Evolutionary conservation across 345 rosid species (phyloP), one percentile per base, ranked within the genome.

Genomic region (Eucalyptus fibrosa): DNA sequence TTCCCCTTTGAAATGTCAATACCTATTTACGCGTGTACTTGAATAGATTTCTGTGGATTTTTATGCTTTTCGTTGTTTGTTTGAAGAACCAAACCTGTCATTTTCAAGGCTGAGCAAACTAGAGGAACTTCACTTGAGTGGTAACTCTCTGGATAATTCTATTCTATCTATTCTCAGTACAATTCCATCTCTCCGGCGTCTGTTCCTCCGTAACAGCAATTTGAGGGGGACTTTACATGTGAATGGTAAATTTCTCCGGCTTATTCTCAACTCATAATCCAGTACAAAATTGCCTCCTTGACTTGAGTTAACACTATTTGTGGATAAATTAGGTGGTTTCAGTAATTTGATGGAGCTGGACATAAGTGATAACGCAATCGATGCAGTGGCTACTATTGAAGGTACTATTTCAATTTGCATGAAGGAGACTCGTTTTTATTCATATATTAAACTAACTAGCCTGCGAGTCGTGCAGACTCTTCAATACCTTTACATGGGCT

Each of bases 391-490:
- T 0, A 10, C 55, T 18, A 51, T 51, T 51, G 23, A 51, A 51
- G 9, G 55, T 51, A 18, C 55, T 0, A 18, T 51, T 51, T 17
- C 3, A 51, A 0, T 51, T 51, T 51, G 55, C 2, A 18, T 0
- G 2, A 51, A 51, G 23, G 55, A 18, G 55, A 4, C 55, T 51
- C 9, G 0, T 51, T 51, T 51, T 51, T 51, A 51, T 18, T 51
- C 23, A 18, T 51, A 18, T 18, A 51, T 51, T 51, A 51, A 51
- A 51, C 23, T 18, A 51, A 51, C 55, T 0, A 51, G 55, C 55
- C 55, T 51, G 7, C 0, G 0, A 51, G 23, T 51, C 9, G 0
- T 1, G 55, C 1, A 0, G 4, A 51, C 4, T 51, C 55, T 51
- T 51, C 18, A 51, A 51, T 51, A 51, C 55, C 55, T 51, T 51